These are phyloP conservation scores for Thecaphora thlaspeos DNA, from an alignment of 1,284 basidiomycete genomes.

Conservation along the genomic window DNA sequence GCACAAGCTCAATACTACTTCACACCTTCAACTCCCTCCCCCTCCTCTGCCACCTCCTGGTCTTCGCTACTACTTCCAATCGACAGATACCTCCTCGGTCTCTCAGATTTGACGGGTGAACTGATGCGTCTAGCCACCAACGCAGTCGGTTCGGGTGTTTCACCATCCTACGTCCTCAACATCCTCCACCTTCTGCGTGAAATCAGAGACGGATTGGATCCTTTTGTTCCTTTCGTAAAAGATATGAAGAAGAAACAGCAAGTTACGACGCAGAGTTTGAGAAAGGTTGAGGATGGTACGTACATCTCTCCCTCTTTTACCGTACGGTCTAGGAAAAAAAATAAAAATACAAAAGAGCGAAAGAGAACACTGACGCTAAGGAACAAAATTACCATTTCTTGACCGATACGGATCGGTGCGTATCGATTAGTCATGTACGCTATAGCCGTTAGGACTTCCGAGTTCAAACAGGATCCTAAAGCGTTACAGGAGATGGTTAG, in stretches of 20 bases:
- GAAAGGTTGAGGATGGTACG: conserved; percentile 91
- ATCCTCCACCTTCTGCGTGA: conserved; percentile 39
- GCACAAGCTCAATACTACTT: conserved; percentile 63
- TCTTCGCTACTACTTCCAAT: conserved; percentile 58
- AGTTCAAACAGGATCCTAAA: conserved; percentile 32
- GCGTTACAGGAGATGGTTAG: conserved; percentile 46
- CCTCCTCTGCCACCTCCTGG: neutral
- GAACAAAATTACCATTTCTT: too few relatives aligned
- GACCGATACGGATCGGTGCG: neutral
- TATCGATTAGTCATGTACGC: conserved; percentile 33
- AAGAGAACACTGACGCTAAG: neutral
- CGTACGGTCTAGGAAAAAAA: neutral
- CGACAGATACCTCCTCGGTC: conserved; percentile 84
- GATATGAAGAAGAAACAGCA: conserved; percentile 83
- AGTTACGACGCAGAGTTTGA: conserved; percentile 78
- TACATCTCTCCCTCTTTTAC: neutral
- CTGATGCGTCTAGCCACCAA: conserved; percentile 86
- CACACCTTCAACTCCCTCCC: neutral
- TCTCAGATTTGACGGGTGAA: conserved; percentile 92
- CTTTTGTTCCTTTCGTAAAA: conserved; percentile 67
- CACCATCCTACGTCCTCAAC: conserved; percentile 18
- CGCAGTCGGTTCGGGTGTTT: conserved; percentile 34
- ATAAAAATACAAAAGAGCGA: too few relatives aligned
- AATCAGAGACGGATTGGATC: conserved; percentile 67
- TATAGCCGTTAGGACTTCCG: conserved; percentile 39